phyloP scores from a whole-genome alignment of 257 asterid species.

The Solanum acaule region DNA sequence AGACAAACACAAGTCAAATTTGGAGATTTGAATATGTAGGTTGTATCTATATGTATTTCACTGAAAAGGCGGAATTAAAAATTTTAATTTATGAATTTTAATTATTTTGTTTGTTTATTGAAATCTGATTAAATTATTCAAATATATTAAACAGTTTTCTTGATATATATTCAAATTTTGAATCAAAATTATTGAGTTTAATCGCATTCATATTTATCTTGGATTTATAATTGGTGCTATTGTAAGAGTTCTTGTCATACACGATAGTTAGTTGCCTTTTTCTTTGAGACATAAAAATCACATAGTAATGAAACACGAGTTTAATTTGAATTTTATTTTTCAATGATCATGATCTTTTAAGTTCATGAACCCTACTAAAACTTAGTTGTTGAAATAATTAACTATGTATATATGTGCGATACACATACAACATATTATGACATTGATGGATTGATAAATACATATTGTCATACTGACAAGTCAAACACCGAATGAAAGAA shows the following conservation, averaged over 20 bases:
- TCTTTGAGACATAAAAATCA: background rate
- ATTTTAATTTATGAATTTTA: no score
- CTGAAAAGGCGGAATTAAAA: background rate
- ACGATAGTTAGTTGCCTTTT: background rate
- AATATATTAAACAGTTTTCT: background rate
- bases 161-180: background rate
- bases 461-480: background rate
- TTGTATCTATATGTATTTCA: background rate
- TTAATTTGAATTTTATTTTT: background rate
- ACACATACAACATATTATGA: background rate
- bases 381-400: background rate
- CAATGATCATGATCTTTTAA: background rate
- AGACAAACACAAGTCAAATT: background rate
- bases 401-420: background rate
- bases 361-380: background rate
- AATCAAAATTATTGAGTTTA: background rate
- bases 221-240: no score
- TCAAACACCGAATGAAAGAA: background rate
- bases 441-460: background rate
- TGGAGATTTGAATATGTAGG: background rate
- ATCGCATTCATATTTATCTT: background rate
- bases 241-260: no score
- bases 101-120: background rate
- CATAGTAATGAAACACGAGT: background rate
- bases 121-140: background rate